These are phyloP conservation scores for Blastobotrys malaysiensis DNA, from an alignment of 1,139 yeast species.

Conservation along the genomic window DNA sequence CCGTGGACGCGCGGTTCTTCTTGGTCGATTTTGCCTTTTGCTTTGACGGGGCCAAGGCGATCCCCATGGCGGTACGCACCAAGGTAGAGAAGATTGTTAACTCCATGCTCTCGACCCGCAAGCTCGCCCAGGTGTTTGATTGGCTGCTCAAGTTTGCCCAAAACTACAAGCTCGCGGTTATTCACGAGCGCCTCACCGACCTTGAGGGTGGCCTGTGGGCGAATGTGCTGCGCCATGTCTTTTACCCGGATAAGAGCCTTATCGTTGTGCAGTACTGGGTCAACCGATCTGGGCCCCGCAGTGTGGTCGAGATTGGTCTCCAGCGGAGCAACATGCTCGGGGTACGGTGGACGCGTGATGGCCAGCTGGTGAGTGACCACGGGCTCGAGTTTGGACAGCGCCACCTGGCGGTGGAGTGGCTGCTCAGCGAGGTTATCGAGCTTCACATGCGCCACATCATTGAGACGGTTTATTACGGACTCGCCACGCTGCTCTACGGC, in stretches of 20 bases:
- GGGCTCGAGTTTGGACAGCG: constrained; percentile 25
- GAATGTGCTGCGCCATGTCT: constrained; percentile 60
- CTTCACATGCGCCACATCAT: constrained; percentile 28
- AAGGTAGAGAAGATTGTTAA: constrained; percentile 56
- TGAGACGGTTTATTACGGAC: constrained; percentile 21
- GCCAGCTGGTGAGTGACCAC: constrained; percentile 33
- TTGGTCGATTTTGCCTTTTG: constrained; percentile 69
- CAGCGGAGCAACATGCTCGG: constrained; percentile 43
- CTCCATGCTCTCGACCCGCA: constrained; percentile 46
- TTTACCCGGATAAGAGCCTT: constrained; percentile 55
- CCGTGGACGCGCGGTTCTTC: constrained; percentile 52
- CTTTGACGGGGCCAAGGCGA: constrained; percentile 29
- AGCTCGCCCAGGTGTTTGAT: constrained; percentile 57
- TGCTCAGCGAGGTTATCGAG: constrained; percentile 26
- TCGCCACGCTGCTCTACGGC: constrained; percentile 10
- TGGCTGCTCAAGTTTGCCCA: constrained; percentile 66
- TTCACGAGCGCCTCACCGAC: constrained; percentile 59
- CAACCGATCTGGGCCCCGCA: constrained; percentile 38
- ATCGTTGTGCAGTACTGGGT: constrained; percentile 72
- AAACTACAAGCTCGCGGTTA: constrained; percentile 64
- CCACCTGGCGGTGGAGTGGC: constrained; percentile 26
- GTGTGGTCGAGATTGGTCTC: constrained; percentile 64
- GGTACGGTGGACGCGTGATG: constrained; percentile 65
- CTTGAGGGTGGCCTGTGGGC: constrained; percentile 59
- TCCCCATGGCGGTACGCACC: constrained; percentile 37